Conservation (phyloP, 192 early-diverging fungal genomes). For the Entophlyctis helioformis region DNA sequence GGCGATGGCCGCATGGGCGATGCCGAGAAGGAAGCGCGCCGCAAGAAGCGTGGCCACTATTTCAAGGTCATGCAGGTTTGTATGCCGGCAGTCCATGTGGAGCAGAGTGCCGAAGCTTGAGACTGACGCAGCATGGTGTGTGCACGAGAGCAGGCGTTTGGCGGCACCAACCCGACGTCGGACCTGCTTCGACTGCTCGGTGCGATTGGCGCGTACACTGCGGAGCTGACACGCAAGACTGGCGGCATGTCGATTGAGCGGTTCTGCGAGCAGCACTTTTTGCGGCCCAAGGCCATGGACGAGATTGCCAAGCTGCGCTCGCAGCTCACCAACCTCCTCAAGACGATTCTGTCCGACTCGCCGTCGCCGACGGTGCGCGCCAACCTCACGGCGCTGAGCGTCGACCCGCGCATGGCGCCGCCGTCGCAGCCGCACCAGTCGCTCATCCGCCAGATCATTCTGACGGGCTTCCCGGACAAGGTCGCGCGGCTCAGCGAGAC, state of each 20-base stretch:
- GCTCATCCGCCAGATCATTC: conserved; percentile 73
- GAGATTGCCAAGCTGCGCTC: conserved; percentile 34
- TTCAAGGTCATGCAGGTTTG: conserved; percentile 58
- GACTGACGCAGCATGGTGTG: too few relatives aligned
- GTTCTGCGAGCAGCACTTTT: conserved; percentile 73
- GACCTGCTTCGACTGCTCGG: conserved; percentile 78
- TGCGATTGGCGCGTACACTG: conserved; percentile 78
- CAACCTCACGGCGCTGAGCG: conserved; percentile 61
- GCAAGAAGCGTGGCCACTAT: conserved; percentile 59
- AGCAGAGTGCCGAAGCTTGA: too few relatives aligned
- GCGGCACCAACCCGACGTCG: conserved; percentile 66
- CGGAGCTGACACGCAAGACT: conserved; percentile 24
- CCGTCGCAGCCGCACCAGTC: conserved; percentile 37
- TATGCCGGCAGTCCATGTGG: too few relatives aligned
- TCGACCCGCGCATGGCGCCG: conserved; percentile 40
- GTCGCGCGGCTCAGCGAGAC: conserved; percentile 62
- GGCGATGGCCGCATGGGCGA: conserved; percentile 36
- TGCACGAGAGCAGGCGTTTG: too few relatives aligned
- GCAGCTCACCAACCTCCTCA: conserved; percentile 26
- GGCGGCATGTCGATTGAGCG: conserved; percentile 39
- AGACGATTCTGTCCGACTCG: conserved; percentile 10
- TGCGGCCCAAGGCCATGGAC: conserved; percentile 65
- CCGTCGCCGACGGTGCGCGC: too few relatives aligned
- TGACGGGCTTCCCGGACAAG: conserved; percentile 83
- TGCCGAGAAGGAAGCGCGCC: conserved; percentile 43